phyloP scores from a whole-genome alignment of 1,139 yeast genomes.

The Suhomyces taliae region DNA sequence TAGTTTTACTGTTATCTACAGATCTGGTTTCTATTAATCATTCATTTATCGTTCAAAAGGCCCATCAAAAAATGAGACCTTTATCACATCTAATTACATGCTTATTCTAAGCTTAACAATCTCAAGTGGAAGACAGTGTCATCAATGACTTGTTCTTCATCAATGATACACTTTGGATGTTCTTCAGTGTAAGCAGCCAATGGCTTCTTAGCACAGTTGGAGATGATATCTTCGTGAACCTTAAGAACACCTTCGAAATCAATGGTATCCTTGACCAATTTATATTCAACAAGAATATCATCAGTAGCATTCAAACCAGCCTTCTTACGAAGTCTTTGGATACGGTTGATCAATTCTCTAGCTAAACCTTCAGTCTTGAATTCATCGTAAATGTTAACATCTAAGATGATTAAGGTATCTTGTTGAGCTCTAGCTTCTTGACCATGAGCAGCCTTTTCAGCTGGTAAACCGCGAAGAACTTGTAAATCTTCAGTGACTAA shows the following conservation, averaged over 20 bases:
- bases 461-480: conserved; percentile 84
- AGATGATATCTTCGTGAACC: conserved; percentile 65
- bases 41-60: not conserved
- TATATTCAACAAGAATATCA: conserved; percentile 85
- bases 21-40: not conserved
- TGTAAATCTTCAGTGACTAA: conserved; percentile 85
- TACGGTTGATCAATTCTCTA: conserved; percentile 94
- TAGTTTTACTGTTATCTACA: too few relatives aligned
- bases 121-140: conserved; percentile 82
- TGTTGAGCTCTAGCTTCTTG: conserved; percentile 85
- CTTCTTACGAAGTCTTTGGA: conserved; percentile 96
- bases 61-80: not conserved
- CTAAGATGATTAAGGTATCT: conserved; percentile 86
- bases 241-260: conserved; percentile 64
- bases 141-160: conserved; percentile 87
- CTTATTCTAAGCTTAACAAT: conserved; percentile 58
- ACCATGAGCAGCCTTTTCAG: conserved; percentile 58
- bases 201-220: conserved; percentile 75
- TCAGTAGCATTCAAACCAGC: conserved; percentile 94
- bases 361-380: conserved; percentile 92
- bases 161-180: conserved; percentile 55
- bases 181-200: conserved; percentile 41
- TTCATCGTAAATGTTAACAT: conserved; percentile 83
- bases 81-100: not conserved
- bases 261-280: conserved; percentile 67